Conservation (phyloP, 176 grass and related monocot genomes). For the Melocanna baccifera region DNA sequence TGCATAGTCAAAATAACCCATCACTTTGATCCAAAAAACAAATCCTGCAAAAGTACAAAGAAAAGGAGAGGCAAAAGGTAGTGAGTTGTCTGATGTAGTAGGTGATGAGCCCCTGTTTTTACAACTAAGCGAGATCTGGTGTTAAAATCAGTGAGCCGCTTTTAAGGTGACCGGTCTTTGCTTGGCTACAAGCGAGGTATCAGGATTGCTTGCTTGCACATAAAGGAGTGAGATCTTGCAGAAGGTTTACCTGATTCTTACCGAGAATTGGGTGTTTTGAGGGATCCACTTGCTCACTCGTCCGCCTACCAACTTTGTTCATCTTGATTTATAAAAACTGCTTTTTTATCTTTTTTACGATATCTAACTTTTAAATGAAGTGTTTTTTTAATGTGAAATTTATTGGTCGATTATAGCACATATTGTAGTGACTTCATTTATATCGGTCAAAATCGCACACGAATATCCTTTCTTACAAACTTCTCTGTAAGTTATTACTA, state of each 20-base stretch:
- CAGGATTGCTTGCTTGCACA: constrained; percentile 7
- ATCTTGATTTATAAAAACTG: no score
- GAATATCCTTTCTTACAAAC: no score
- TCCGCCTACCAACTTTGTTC: neutral
- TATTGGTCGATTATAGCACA: no score
- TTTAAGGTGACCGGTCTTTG: constrained; percentile 21
- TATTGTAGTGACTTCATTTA: no score
- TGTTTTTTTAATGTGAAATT: no score
- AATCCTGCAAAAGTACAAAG: neutral
- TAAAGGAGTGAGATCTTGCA: constrained; percentile 7
- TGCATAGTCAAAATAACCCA: neutral
- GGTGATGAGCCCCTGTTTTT: constrained; percentile 21
- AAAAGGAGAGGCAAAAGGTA: neutral
- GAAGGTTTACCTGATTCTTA: neutral
- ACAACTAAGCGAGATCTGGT: neutral
- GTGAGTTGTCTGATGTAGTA: neutral
- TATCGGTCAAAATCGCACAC: no score
- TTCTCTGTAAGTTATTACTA: no score
- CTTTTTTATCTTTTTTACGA: no score
- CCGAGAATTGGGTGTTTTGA: neutral
- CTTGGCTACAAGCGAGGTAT: neutral
- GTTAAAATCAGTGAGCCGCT: constrained; percentile 17
- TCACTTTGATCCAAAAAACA: neutral
- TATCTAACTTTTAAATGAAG: no score
- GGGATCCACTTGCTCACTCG: neutral